A percentile compares a stretch with the other conserved stretches of the same genome.
These are phyloP conservation scores for Polyplosphaeria fusca DNA, from an alignment of 495 filamentous ascomycete species.

Conservation along the genomic window DNA sequence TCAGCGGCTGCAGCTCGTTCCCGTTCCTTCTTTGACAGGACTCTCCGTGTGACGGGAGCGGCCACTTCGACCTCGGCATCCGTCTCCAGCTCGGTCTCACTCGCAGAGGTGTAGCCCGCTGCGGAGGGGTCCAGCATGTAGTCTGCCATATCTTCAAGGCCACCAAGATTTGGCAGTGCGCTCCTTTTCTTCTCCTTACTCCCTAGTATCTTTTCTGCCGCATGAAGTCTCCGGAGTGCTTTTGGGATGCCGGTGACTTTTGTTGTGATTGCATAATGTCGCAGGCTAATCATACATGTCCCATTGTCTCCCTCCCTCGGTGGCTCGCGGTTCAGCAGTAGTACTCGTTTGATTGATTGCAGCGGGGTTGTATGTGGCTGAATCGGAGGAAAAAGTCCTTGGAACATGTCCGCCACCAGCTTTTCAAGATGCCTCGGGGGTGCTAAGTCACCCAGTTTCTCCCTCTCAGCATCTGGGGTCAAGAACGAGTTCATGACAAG, in stretches of 20 bases:
- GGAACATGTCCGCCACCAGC: slow-evolving; percentile 91
- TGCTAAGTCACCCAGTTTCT: slow-evolving; percentile 14
- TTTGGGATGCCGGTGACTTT: slow-evolving; percentile 79
- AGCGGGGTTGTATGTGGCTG: slow-evolving; percentile 87
- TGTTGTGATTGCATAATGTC: slow-evolving; percentile 93
- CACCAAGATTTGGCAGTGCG: slow-evolving; percentile 81
- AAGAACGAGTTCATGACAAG: slow-evolving; percentile 98
- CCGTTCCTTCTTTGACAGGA: slow-evolving; percentile 62
- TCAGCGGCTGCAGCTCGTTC: slow-evolving; percentile 28
- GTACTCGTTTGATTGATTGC: slow-evolving; percentile 79
- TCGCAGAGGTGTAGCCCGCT: slow-evolving; percentile 85
- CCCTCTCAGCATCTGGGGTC: slow-evolving; percentile 58
- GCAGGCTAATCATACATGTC: slow-evolving; percentile 80
- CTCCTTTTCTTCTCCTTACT: slow-evolving; percentile 62
- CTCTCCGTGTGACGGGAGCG: slow-evolving; percentile 65
- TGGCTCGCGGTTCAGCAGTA: slow-evolving; percentile 81
- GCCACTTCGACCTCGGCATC: slow-evolving; percentile 94
- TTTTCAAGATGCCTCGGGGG: slow-evolving; percentile 85
- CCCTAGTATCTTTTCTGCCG: slow-evolving; percentile 69
- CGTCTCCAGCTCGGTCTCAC: slow-evolving; percentile 86
- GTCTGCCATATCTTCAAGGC: slow-evolving; percentile 89
- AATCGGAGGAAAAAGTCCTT: slow-evolving; percentile 94
- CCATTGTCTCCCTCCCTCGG: slow-evolving; percentile 30
- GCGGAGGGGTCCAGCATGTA: slow-evolving; percentile 83
- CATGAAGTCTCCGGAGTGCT: slow-evolving; percentile 75